Evolutionary conservation across 495 filamentous ascomycete genomes (phyloP).

Genomic region (Penicillium flavigenum): DNA sequence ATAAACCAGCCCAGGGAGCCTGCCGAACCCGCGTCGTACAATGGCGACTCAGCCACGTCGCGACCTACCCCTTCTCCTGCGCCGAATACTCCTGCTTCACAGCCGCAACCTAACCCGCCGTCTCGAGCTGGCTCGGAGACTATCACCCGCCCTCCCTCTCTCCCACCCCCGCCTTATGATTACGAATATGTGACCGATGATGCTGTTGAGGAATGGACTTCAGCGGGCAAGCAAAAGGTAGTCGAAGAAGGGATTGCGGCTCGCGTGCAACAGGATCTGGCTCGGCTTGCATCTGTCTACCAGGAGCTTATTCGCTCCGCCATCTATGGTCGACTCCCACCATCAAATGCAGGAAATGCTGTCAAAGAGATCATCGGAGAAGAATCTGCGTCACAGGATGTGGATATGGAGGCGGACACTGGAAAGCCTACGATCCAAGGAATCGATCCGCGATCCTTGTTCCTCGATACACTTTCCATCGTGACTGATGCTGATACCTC

Average conservation of each 20-base stretch:
- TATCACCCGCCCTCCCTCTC: conserved; percentile 21
- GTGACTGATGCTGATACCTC: conserved; percentile 63
- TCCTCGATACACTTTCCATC: conserved; percentile 79
- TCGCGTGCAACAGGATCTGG: conserved; percentile 61
- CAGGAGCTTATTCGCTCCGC: conserved; percentile 80
- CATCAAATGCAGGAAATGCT: conserved; percentile 66
- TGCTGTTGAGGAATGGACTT: conserved; percentile 49
- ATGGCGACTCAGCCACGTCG: conserved; percentile 21
- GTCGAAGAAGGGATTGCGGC: conserved; percentile 51
- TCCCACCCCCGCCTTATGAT: conserved; percentile 41
- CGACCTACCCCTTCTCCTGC: conserved; percentile 31
- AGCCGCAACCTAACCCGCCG: conserved; percentile 24
- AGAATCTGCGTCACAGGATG: conserved; percentile 45
- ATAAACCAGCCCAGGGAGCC: conserved; percentile 29
- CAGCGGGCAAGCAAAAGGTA: conserved; percentile 46
- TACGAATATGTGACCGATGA: conserved; percentile 60
- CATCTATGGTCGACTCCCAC: conserved; percentile 63
- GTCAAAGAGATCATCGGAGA: conserved; percentile 72
- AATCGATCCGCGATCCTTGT: conserved; percentile 66
- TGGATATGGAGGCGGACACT: conserved; percentile 33
- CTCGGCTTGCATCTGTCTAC: conserved; percentile 67
- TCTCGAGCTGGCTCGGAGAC: conserved; percentile 20
- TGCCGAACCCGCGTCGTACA: conserved; percentile 26
- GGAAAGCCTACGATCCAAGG: conserved; percentile 26
- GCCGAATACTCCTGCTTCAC: conserved; percentile 27